Base-by-base conservation (phyloP, 2,329 filamentous ascomycete genomes). In the Aspergillus jensenii region DNA sequence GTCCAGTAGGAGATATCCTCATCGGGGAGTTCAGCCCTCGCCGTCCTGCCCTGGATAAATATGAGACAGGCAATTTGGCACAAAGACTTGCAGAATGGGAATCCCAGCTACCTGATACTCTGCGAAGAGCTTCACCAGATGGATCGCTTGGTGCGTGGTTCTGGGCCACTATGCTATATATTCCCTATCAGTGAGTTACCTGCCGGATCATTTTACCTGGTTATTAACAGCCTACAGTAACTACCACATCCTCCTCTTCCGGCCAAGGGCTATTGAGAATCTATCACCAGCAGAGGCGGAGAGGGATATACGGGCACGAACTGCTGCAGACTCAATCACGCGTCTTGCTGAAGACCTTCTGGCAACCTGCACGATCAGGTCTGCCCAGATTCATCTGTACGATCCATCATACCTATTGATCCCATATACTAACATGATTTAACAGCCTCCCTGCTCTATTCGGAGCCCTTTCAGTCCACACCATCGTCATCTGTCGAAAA, bases 401-500 rank as follows among this genome's bases (percentile, higher is more conserved):
- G 21, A 21, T 4, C 21, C 3, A 21, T 21, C 21, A 21, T 21
- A 4, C 21, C 21, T 4, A 4, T 21, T 21, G 3, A 21, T 21
- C 21, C 21, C 21, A 21, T 21, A 27, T 21, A 25, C 23, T 25
- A 11, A 31, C 27, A 11, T 15, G 33, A 1, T 17, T 21, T 0
- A 6, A 15, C 17, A 49, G 46, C 12, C 4, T 35, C 5, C 46
- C 46, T 5, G 46, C 46, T 21, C 8, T 49, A 12, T 49, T 49
- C 3, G 46, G 46, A 2, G 46, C 46, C 1, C 46, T 68, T n/a
- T 65, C 64, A 2, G 63, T 69, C 43, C 66, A 68, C 39, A 63
- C 65, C 4, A 58, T 69, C 31, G 62, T 64, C 35, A 68, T 69
- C 21, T 66, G 65, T 27, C 64, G 62, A 1, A 62, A 58, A n/a